These are phyloP conservation scores for Metarhizium anisopliae DNA, from an alignment of 2,329 filamentous ascomycete genomes.

Conservation along the genomic window DNA sequence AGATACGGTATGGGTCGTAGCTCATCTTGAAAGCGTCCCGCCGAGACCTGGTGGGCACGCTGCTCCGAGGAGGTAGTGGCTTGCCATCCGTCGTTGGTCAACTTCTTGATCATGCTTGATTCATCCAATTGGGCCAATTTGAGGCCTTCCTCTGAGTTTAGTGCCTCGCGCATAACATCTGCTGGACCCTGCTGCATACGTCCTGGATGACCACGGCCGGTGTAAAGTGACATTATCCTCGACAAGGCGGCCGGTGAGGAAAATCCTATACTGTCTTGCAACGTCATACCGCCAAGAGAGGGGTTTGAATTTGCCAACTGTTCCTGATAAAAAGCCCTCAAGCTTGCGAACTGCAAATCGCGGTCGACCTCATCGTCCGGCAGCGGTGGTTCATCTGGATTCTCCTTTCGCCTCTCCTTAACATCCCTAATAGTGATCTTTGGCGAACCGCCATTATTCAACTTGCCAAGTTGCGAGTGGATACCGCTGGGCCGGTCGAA, in stretches of 20 bases:
- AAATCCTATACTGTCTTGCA: conserved; percentile 38
- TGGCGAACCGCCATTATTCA: conserved; percentile 52
- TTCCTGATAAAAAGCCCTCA: conserved; percentile 73
- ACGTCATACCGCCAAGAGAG: conserved; percentile 37
- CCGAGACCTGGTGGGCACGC: conserved; percentile 40
- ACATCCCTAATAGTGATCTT: conserved; percentile 42
- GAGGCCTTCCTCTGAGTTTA: conserved; percentile 62
- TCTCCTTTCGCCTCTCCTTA: conserved; percentile 42
- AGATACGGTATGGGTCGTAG: conserved; percentile 75
- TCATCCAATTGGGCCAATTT: conserved; percentile 55
- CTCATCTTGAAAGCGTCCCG: conserved; percentile 57
- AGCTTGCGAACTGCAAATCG: conserved; percentile 63
- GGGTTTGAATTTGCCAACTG: conserved; percentile 60
- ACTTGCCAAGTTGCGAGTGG: conserved; percentile 64
- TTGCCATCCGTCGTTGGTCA: conserved; percentile 54
- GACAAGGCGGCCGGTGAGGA: conserved; percentile 73
- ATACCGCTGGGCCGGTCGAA: conserved; percentile 88
- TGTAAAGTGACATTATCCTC: conserved; percentile 88
- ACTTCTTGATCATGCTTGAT: conserved; percentile 46
- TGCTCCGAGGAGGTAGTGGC: conserved; percentile 46
- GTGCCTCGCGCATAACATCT: conserved; percentile 73
- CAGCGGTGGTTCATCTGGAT: conserved; percentile 26
- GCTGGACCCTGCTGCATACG: conserved; percentile 60
- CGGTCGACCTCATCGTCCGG: conserved; percentile 43
- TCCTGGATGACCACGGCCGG: conserved; percentile 49